A percentile compares a stretch with the other conserved stretches of the same genome.
phyloP scores from a whole-genome alignment of 2,329 filamentous ascomycete genomes.

The Macrophomina tecta region DNA sequence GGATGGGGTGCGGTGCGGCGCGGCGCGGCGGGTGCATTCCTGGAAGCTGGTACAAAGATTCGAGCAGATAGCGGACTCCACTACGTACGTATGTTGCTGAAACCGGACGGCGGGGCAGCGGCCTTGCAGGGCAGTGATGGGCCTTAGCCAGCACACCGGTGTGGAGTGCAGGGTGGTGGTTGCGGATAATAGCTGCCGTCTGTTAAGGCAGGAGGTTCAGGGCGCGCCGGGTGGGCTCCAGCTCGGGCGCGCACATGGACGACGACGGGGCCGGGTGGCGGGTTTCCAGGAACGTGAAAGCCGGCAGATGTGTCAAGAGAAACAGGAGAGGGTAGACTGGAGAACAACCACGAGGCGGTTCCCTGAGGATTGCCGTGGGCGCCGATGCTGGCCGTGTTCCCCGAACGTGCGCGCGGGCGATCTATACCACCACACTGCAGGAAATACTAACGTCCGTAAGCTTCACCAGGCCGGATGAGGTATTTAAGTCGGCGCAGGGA shows the following conservation, averaged over 20 bases:
- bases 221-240: constrained; percentile 16
- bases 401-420: constrained; percentile 25
- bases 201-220: constrained; percentile 15
- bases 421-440: constrained; percentile 21
- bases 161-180: constrained; percentile 3
- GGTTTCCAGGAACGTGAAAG: neutral
- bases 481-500: constrained; percentile 17
- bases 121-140: constrained; percentile 22
- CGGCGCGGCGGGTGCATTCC: constrained; percentile 7
- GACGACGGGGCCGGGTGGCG: neutral
- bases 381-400: constrained; percentile 20
- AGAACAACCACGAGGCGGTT: constrained; percentile 1
- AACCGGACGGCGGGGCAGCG: constrained; percentile 19
- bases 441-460: constrained; percentile 22
- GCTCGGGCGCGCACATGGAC: neutral
- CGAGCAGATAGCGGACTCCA: constrained; percentile 19
- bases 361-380: constrained; percentile 16
- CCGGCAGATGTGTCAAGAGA: constrained; percentile 22
- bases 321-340: constrained; percentile 14
- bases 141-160: constrained; percentile 21
- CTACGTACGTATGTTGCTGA: constrained; percentile 14
- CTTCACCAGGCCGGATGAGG: constrained; percentile 22
- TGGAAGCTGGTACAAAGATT: constrained; percentile 17
- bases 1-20: neutral
- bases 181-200: constrained; percentile 13